These are phyloP conservation scores for Ogataea chonburiensis DNA, from an alignment of 805 yeast genomes.

Conservation along the genomic window DNA sequence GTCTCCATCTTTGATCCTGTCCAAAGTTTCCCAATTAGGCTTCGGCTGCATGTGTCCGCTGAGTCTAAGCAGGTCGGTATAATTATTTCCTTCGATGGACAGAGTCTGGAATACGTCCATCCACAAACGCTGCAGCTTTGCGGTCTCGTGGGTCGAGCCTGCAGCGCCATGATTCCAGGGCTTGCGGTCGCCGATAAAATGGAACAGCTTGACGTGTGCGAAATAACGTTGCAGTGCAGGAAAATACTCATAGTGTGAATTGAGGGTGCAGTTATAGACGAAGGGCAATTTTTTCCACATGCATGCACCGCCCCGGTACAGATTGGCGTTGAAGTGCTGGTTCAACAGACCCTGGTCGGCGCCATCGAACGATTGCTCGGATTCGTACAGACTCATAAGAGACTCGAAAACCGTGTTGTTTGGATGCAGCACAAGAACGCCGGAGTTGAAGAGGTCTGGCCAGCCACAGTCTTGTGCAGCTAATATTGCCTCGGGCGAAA, in stretches of 20 bases:
- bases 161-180: conserved; percentile 28
- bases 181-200: conserved; percentile 67
- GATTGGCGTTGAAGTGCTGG: conserved; percentile 53
- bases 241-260: conserved; percentile 35
- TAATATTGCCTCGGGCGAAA: conserved; percentile 30
- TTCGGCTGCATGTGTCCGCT: conserved; percentile 26
- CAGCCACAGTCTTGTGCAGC: conserved; percentile 87
- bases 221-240: conserved; percentile 33
- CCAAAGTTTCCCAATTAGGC: conserved; percentile 9
- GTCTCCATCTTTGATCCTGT: background rate
- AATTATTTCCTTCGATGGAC: conserved; percentile 16
- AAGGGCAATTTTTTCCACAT: conserved; percentile 77
- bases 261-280: conserved; percentile 73
- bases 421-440: conserved; percentile 66
- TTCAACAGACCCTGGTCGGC: conserved; percentile 91
- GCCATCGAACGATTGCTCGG: conserved; percentile 62
- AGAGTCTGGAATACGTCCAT: conserved; percentile 28
- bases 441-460: conserved; percentile 88
- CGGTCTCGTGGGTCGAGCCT: conserved; percentile 11
- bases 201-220: conserved; percentile 49
- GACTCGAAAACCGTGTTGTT: conserved; percentile 39
- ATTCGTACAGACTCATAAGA: conserved; percentile 36
- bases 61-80: conserved; percentile 20
- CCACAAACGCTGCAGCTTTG: conserved; percentile 31
- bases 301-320: conserved; percentile 18